A percentile compares a stretch with the other conserved stretches of the same genome.
phyloP scores from a whole-genome alignment of 441 rosid genomes.

The Corymbia calophylla region DNA sequence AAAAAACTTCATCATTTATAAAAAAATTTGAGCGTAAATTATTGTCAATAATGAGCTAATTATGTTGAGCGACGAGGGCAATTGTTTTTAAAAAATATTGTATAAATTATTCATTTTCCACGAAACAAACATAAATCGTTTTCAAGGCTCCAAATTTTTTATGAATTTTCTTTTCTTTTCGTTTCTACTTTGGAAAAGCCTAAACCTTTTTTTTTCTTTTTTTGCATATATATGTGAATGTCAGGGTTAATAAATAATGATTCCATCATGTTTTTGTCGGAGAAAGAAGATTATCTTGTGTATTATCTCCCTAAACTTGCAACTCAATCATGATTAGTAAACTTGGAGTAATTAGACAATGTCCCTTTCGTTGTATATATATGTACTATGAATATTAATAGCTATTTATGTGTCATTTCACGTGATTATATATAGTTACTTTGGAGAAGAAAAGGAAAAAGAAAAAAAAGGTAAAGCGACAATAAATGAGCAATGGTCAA shows the following conservation, averaged over 20 bases:
- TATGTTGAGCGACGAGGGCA: rapidly evolving
- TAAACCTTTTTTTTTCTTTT: not conserved
- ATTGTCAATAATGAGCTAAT: not conserved
- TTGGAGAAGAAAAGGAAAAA: not conserved
- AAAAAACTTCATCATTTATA: not conserved
- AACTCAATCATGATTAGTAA: too few species aligned
- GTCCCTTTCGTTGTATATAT: not conserved
- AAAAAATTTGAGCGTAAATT: too few species aligned
- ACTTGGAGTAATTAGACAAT: not conserved
- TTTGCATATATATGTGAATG: not conserved
- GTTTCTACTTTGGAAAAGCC: not conserved
- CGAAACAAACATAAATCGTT: not conserved
- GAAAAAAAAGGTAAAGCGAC: not conserved
- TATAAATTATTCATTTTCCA: not conserved
- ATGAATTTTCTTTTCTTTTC: not conserved
- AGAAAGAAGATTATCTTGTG: not conserved
- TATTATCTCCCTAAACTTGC: not conserved
- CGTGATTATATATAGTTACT: not conserved
- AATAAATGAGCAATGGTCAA: not conserved
- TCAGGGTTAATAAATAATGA: not conserved
- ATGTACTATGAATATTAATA: not conserved
- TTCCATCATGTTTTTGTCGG: not conserved
- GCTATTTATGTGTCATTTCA: not conserved
- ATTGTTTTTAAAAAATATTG: too few species aligned
- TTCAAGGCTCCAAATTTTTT: not conserved